These are phyloP conservation scores for Pilasporangium apinafurcum DNA, from an alignment of 352 stramenopile genomes.

Conservation along the genomic window DNA sequence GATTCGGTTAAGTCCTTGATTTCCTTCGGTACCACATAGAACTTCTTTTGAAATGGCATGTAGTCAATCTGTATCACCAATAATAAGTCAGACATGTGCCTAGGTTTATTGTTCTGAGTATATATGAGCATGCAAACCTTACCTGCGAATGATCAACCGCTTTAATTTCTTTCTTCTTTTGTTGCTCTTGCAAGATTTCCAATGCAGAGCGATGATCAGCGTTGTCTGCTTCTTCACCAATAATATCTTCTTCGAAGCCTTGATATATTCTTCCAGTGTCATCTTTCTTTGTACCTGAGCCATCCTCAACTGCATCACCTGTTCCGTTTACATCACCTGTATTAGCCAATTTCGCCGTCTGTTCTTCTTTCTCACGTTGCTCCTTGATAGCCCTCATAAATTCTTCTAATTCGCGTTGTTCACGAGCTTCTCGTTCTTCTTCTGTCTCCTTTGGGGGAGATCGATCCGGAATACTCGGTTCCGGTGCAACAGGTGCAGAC, in stretches of 20 bases:
- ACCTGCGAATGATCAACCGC: constrained; percentile 93
- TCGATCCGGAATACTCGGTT: too few species aligned
- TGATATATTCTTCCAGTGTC: constrained; percentile 80
- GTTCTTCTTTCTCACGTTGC: constrained; percentile 55
- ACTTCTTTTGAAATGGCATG: constrained; percentile 97
- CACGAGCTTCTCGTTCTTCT: constrained; percentile 61
- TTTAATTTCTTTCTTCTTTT: constrained; percentile 93
- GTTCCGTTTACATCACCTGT: constrained; percentile 1
- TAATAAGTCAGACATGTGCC: not conserved
- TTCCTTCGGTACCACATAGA: constrained; percentile 96
- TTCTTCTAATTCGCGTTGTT: constrained; percentile 77
- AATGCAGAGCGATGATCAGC: constrained; percentile 80
- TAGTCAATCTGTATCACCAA: constrained; percentile 86
- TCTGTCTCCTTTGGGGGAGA: constrained; percentile 28
- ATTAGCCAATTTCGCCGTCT: constrained; percentile 2
- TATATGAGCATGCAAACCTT: not conserved
- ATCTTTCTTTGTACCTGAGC: constrained; percentile 32
- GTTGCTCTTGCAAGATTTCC: constrained; percentile 87
- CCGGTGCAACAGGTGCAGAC: not conserved
- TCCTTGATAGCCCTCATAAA: constrained; percentile 83
- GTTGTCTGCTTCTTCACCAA: constrained; percentile 70
- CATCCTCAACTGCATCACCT: constrained; percentile 5
- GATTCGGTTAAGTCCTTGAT: constrained; percentile 88
- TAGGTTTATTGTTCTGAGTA: too few species aligned
- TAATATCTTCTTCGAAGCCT: constrained; percentile 80